Percentiles rank a stretch among this genome's conserved stretches.
phyloP scores from a whole-genome alignment of 352 stramenopile genomes.

The Aphanomyces invadans region DNA sequence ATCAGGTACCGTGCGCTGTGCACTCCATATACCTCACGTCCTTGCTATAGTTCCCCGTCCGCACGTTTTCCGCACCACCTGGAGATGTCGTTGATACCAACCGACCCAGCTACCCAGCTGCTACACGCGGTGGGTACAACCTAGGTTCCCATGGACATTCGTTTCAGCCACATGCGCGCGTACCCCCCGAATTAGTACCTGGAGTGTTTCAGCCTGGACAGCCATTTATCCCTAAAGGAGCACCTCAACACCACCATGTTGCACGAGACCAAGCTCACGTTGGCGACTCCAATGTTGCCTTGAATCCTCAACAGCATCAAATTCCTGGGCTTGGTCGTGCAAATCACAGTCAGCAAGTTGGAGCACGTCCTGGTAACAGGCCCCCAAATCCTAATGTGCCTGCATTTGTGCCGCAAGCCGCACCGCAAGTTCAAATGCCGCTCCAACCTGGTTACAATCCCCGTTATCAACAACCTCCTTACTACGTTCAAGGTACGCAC shows the following conservation, averaged over 20 bases:
- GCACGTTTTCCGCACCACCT: constrained; percentile 10
- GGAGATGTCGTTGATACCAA: constrained; percentile 3
- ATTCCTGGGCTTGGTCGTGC: neutral
- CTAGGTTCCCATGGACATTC: neutral
- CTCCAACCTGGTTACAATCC: neutral
- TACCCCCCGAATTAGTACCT: no score
- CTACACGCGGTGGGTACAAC: neutral
- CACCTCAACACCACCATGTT: neutral
- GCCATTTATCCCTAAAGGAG: neutral
- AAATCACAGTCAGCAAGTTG: neutral
- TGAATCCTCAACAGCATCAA: neutral
- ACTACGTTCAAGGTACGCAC: neutral
- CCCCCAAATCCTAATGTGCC: constrained; percentile 5
- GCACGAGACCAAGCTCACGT: neutral
- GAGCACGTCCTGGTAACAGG: neutral
- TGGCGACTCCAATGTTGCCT: neutral
- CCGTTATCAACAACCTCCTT: neutral
- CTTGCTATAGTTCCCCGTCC: constrained; percentile 7
- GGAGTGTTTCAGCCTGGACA: constrained; percentile 13
- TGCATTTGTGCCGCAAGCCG: constrained; percentile 9
- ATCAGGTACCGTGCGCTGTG: neutral
- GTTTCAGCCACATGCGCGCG: neutral
- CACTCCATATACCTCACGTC: neutral
- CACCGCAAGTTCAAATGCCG: neutral
- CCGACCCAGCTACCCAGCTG: neutral